phyloP scores from a whole-genome alignment of 2,329 filamentous ascomycete genomes.

The Zymoseptoria crescenta region DNA sequence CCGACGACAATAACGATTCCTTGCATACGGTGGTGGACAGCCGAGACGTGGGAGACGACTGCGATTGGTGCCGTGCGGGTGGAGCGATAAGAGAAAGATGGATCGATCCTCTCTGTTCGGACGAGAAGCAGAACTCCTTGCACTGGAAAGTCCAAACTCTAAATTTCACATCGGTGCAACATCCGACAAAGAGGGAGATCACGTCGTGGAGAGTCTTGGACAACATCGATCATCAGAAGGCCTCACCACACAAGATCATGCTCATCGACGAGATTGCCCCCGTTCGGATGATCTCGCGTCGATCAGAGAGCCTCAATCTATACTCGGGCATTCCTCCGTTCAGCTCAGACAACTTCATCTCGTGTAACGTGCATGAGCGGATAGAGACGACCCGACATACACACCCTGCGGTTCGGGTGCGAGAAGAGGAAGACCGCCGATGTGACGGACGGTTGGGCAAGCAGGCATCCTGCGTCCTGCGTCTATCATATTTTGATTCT shows the following conservation, averaged over 20 bases:
- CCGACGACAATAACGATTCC: neutral
- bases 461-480: neutral
- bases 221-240: neutral
- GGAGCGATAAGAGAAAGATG: neutral
- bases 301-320: too few species aligned
- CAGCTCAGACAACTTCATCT: neutral
- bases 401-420: neutral
- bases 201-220: neutral
- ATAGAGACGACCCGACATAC: neutral
- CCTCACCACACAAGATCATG: too few species aligned
- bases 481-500: neutral
- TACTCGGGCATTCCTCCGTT: neutral
- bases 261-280: too few species aligned
- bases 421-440: neutral
- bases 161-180: neutral
- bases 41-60: neutral
- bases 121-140: neutral
- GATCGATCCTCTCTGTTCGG: neutral
- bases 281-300: too few species aligned
- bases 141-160: neutral
- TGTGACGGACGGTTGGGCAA: neutral
- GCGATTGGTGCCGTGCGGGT: neutral
- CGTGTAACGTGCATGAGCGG: neutral
- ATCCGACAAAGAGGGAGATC: too few species aligned
- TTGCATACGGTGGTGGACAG: neutral